phyloP scores from a whole-genome alignment of 2,329 filamentous ascomycete genomes.

The Hypoxylon sp. region DNA sequence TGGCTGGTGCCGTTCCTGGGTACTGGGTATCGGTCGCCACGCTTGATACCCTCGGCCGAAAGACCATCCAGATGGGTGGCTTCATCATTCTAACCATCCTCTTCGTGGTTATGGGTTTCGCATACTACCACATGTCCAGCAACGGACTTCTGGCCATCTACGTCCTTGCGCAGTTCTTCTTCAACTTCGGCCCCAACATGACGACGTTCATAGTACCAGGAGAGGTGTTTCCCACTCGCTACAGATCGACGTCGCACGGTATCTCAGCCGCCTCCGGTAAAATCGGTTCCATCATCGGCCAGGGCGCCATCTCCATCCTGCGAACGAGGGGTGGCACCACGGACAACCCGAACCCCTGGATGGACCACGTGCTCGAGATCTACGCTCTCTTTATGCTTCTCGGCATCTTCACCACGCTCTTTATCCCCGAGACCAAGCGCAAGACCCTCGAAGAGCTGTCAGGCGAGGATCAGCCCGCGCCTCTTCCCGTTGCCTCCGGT shows the following conservation, averaged over 20 bases:
- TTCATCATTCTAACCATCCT: constrained; percentile 73
- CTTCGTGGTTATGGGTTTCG: constrained; percentile 72
- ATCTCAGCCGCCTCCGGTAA: constrained; percentile 70
- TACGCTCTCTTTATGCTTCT: constrained; percentile 82
- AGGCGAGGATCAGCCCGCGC: constrained; percentile 51
- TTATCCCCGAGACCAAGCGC: constrained; percentile 82
- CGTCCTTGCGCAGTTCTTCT: constrained; percentile 71
- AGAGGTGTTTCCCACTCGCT: constrained; percentile 70
- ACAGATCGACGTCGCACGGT: constrained; percentile 70
- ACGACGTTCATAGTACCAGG: constrained; percentile 71
- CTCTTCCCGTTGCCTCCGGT: constrained; percentile 1
- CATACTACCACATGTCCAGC: constrained; percentile 67
- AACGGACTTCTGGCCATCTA: constrained; percentile 70
- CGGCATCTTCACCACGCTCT: constrained; percentile 76
- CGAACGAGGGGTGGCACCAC: constrained; percentile 62
- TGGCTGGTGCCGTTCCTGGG: constrained; percentile 83
- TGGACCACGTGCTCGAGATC: constrained; percentile 84
- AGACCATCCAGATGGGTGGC: constrained; percentile 79
- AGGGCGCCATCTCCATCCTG: constrained; percentile 70
- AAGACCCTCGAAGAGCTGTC: constrained; percentile 79
- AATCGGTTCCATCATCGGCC: constrained; percentile 70
- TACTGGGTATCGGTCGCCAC: constrained; percentile 86
- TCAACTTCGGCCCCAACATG: constrained; percentile 71
- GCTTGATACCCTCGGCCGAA: constrained; percentile 81
- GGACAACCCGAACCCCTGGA: constrained; percentile 70